phyloP scores from a whole-genome alignment of 495 filamentous ascomycete genomes.

The Podospora appendiculata region DNA sequence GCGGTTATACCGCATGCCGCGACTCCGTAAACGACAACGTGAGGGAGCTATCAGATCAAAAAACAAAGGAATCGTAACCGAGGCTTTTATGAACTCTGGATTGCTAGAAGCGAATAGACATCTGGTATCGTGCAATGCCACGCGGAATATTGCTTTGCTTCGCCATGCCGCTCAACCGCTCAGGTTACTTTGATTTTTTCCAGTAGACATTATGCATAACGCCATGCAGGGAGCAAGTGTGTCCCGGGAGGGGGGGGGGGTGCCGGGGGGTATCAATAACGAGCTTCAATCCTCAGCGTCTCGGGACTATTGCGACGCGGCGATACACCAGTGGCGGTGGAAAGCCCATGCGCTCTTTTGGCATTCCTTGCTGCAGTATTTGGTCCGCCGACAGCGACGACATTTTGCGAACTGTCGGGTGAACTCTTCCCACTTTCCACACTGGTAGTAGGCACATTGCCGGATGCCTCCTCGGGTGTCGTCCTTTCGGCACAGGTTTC shows the following conservation, averaged over 20 bases:
- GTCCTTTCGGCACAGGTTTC: constrained; percentile 96
- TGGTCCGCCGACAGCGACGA: constrained; percentile 89
- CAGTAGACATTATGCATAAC: constrained; percentile 27
- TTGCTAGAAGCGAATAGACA: neutral
- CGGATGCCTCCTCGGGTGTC: constrained; percentile 88
- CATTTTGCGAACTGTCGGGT: constrained; percentile 97
- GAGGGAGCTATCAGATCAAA: no score
- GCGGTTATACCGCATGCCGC: no score
- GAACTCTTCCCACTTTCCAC: constrained; percentile 95
- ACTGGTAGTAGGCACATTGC: constrained; percentile 95
- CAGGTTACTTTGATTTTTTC: constrained; percentile 2
- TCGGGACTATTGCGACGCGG: constrained; percentile 43
- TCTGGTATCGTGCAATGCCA: constrained; percentile 26
- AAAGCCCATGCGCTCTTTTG: constrained; percentile 98
- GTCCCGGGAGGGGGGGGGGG: constrained; percentile 21
- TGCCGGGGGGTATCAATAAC: constrained; percentile 28
- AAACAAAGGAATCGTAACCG: no score
- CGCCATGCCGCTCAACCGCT: constrained; percentile 15
- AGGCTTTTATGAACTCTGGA: neutral
- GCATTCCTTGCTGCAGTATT: constrained; percentile 99
- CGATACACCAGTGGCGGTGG: constrained; percentile 95
- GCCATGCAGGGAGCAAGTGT: constrained; percentile 18
- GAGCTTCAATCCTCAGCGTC: constrained; percentile 1
- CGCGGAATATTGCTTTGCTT: constrained; percentile 17
- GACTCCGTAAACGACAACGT: no score